phyloP scores from a whole-genome alignment of 2,329 filamentous ascomycete genomes.

The Xylaria sp. region DNA sequence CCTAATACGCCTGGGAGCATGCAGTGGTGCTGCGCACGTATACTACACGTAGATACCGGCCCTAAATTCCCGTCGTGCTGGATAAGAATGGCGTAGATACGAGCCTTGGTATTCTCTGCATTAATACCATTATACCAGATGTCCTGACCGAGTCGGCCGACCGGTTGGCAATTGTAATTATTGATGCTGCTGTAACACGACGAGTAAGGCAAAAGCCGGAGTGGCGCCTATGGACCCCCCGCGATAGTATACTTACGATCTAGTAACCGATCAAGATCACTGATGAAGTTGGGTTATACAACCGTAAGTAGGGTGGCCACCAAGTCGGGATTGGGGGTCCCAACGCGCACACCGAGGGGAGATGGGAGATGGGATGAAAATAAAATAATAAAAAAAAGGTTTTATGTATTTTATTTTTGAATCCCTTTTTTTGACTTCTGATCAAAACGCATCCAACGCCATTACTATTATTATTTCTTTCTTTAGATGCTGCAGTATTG shows the following conservation, averaged over 20 bases:
- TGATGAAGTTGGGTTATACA: slow-evolving; percentile 19
- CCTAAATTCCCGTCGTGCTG: slow-evolving; percentile 29
- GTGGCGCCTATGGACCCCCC: slow-evolving; percentile 2
- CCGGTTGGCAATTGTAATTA: slow-evolving; percentile 15
- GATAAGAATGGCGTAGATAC: slow-evolving; percentile 28
- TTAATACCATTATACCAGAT: background rate
- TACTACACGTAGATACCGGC: slow-evolving; percentile 23
- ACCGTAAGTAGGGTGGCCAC: slow-evolving; percentile 18
- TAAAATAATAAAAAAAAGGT: slow-evolving; percentile 1
- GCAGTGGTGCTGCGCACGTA: slow-evolving; percentile 23
- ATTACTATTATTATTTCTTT: background rate
- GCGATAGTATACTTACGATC: slow-evolving; percentile 2
- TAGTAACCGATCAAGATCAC: background rate
- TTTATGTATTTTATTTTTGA: slow-evolving; percentile 1
- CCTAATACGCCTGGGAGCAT: slow-evolving; percentile 17
- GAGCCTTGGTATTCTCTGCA: slow-evolving; percentile 21
- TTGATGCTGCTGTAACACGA: slow-evolving; percentile 20
- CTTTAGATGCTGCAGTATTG: slow-evolving; percentile 13
- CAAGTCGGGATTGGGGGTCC: slow-evolving; percentile 5
- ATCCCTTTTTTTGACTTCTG: background rate
- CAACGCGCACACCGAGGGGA: slow-evolving; percentile 15
- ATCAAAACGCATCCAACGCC: background rate
- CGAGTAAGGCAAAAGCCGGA: slow-evolving; percentile 8
- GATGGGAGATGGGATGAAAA: background rate
- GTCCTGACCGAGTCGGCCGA: slow-evolving; percentile 21